These are phyloP conservation scores for Globisporangium rhizosaccharum DNA, from an alignment of 352 stramenopile genomes.

Conservation along the genomic window DNA sequence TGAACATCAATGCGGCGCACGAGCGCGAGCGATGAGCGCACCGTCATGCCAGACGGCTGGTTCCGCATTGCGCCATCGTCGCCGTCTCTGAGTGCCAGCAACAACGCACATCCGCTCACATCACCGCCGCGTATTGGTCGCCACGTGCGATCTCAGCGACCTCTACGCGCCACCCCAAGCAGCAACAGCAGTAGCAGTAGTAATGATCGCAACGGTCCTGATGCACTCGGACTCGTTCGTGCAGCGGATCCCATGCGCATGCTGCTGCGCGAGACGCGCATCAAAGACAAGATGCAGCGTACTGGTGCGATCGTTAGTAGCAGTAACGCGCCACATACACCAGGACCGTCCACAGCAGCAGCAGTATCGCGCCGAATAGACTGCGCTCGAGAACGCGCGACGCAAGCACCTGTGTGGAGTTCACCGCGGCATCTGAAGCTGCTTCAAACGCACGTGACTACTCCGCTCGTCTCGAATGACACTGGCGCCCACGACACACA, in stretches of 20 bases:
- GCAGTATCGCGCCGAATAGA: background rate
- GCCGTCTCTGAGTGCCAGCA: slow-evolving; percentile 10
- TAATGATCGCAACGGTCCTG: slow-evolving; percentile 4
- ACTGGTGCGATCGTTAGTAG: background rate
- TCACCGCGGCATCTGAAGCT: slow-evolving; percentile 7
- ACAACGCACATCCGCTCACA: slow-evolving; percentile 6
- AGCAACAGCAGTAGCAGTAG: background rate
- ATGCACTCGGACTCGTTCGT: slow-evolving; percentile 28
- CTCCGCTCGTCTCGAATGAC: background rate
- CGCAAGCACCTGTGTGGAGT: background rate
- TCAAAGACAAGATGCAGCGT: slow-evolving; percentile 8
- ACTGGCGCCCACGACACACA: too few species aligned
- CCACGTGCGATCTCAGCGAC: background rate
- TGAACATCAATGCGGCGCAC: background rate
- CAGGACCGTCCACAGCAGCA: background rate
- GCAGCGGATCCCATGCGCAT: slow-evolving; percentile 25
- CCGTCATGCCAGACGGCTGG: slow-evolving; percentile 16
- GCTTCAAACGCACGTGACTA: background rate
- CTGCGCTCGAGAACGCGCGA: background rate
- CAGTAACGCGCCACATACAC: background rate
- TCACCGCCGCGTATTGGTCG: background rate
- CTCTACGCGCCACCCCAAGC: too few species aligned
- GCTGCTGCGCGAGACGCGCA: slow-evolving; percentile 19
- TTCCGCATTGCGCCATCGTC: slow-evolving; percentile 21
- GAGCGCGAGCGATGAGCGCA: background rate